Evolutionary conservation across 2,329 filamentous ascomycete genomes (phyloP), one percentile per base, ranked within the genome.

Genomic region (Aspergillus chevalieri): DNA sequence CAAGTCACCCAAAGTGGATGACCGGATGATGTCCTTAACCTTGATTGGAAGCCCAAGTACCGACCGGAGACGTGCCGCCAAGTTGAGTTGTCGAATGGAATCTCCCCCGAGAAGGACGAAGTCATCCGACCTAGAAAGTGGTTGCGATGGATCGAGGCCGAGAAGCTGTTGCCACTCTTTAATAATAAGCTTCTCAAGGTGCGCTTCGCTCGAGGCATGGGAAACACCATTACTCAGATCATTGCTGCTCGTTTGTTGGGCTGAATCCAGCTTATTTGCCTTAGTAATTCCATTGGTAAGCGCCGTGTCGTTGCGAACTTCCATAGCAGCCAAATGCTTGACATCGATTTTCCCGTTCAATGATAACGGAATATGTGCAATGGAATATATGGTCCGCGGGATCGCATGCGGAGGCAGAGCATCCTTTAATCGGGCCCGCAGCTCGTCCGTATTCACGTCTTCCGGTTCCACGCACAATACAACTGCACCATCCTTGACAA

Each of bases 71-170:
- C 33, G 47, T 34, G 36, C 52, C n/a, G 38, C 53, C 34, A 49
- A 41, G n/a, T 46, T 46, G 14, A 58, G 46, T 44, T 57, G 54
- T 10, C 52, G 21, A 6, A 58, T 17, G 2, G 56, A 58, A 41
- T 58, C 47, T 2, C 54, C 56, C 3, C 56, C 56, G 7, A 58
- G 48, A 9, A 24, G 39, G 26, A 47, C 38, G 33, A 58, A 58
- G 30, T 41, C 38, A 9, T 41, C 38, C 6, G 38, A 19, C 7
- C 44, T 49, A 19, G 47, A 44, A 24, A n/a, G 43, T 43, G 36
- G 47, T 45, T 12, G 15, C 28, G 21, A 33, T 46, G 43, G 38
- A 21, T 41, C 38, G 5, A 41, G 38, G 10, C 19, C 38, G 17
- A 41, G 38, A 6, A 41, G 41, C 15, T 14, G 48, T 36, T 33